Evolutionary conservation across 1,284 basidiomycete genomes (phyloP).

Genomic region (Cerrena zonata): DNA sequence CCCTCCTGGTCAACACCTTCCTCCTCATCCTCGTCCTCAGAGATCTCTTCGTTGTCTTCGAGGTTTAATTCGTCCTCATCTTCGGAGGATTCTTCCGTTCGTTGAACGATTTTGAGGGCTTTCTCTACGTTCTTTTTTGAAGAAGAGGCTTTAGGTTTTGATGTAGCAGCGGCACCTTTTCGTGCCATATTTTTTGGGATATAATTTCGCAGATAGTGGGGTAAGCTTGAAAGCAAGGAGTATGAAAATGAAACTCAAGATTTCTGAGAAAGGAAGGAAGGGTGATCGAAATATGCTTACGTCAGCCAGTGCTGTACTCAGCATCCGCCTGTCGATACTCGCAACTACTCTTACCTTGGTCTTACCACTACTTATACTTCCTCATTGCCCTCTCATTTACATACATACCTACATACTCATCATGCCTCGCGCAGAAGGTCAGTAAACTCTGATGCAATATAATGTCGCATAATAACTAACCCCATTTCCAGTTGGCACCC

Average conservation of each 20-base stretch:
- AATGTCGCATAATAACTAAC: constrained; percentile 2
- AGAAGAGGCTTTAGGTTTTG: not conserved
- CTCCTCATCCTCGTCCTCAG: constrained; percentile 30
- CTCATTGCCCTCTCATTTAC: not conserved
- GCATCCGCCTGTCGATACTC: not conserved
- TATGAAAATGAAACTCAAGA: not conserved
- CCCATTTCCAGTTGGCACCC: constrained; percentile 62
- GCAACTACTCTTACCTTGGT: not conserved
- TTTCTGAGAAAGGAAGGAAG: not conserved
- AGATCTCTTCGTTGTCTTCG: constrained; percentile 2
- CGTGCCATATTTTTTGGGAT: not conserved
- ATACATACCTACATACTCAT: constrained; percentile 20
- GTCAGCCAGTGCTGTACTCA: not conserved
- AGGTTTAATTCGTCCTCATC: constrained; percentile 1
- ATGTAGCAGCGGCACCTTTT: not conserved
- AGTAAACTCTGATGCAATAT: constrained; percentile 6
- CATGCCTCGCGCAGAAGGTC: constrained; percentile 79
- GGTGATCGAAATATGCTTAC: not conserved
- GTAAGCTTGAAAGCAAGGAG: not conserved
- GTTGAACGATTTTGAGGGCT: not conserved
- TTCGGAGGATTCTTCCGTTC: not conserved
- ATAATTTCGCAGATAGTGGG: not conserved
- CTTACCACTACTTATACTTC: too few species aligned
- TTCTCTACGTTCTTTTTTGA: not conserved
- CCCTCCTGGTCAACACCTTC: constrained; percentile 61